Evolutionary conservation across 192 early-diverging fungal species (phyloP).

Genomic region (Paraglomus occultum): DNA sequence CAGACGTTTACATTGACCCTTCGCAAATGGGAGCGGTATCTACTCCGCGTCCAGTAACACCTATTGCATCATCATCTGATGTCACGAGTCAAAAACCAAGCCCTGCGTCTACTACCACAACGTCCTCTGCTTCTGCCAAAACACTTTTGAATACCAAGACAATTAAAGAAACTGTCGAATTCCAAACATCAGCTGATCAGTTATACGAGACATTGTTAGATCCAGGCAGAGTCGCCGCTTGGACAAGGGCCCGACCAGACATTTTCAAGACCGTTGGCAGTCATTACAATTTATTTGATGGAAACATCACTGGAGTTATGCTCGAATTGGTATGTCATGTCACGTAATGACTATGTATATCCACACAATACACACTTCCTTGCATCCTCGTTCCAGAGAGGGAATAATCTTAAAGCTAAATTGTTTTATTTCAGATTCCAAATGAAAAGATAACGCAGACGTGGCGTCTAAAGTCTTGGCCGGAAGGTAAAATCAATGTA

Average conservation of each 20-base stretch:
- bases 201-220: slow-evolving; percentile 83
- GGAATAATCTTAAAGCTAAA: slow-evolving; percentile 12
- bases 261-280: slow-evolving; percentile 61
- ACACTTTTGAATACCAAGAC: slow-evolving; percentile 59
- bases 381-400: too few relatives aligned
- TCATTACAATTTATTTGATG: slow-evolving; percentile 79
- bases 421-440: slow-evolving; percentile 33
- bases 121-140: slow-evolving; percentile 32
- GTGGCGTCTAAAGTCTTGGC: slow-evolving; percentile 89
- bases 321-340: slow-evolving; percentile 57
- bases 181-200: slow-evolving; percentile 77
- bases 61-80: slow-evolving; percentile 32
- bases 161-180: slow-evolving; percentile 74
- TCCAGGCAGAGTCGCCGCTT: slow-evolving; percentile 63
- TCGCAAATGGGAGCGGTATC: slow-evolving; percentile 34
- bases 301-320: slow-evolving; percentile 81
- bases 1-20: slow-evolving; percentile 80
- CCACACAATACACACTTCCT: too few relatives aligned
- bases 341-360: too few relatives aligned
- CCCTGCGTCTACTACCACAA: slow-evolving; percentile 4
- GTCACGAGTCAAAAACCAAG: slow-evolving; percentile 10
- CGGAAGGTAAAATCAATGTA: slow-evolving; percentile 45
- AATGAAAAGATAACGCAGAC: slow-evolving; percentile 79
- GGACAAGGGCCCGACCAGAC: slow-evolving; percentile 75
- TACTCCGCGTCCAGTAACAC: slow-evolving; percentile 33